phyloP scores from a whole-genome alignment of 371 early-diverging fungal genomes.

The Mucor sp. region DNA sequence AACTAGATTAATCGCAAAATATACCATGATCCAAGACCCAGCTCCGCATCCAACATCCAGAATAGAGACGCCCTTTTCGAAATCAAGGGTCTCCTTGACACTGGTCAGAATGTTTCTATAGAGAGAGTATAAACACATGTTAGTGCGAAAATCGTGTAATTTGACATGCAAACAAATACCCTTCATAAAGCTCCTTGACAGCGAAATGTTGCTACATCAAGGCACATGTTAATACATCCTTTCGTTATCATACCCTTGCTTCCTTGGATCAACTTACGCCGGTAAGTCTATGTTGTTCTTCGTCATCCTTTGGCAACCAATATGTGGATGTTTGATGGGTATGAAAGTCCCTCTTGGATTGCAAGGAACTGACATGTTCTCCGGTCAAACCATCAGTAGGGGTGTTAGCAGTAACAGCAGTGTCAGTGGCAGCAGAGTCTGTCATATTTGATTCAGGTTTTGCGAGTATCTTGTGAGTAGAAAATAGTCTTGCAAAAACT shows the following conservation, averaged over 20 bases:
- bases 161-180: slow-evolving; percentile 4
- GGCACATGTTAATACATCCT: not conserved
- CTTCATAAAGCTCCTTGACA: slow-evolving; percentile 15
- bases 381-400: not conserved
- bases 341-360: slow-evolving; percentile 34
- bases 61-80: slow-evolving; percentile 3
- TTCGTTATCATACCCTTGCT: no score
- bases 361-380: not conserved
- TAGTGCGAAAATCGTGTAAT: not conserved
- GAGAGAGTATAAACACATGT: not conserved
- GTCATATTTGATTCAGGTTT: not conserved
- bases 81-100: not conserved
- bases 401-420: not conserved
- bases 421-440: not conserved
- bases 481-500: not conserved
- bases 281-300: slow-evolving; percentile 14
- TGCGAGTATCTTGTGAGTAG: not conserved
- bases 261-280: slow-evolving; percentile 14
- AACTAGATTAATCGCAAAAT: not conserved
- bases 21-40: slow-evolving; percentile 24
- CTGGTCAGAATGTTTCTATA: slow-evolving; percentile 10
- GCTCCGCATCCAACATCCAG: slow-evolving; percentile 26
- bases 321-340: slow-evolving; percentile 9
- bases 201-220: slow-evolving; percentile 23
- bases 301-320: slow-evolving; percentile 28